Evolutionary conservation across 192 early-diverging fungal genomes (phyloP), one percentile per base, ranked within the genome.

Genomic region (Gigaspora rosea): DNA sequence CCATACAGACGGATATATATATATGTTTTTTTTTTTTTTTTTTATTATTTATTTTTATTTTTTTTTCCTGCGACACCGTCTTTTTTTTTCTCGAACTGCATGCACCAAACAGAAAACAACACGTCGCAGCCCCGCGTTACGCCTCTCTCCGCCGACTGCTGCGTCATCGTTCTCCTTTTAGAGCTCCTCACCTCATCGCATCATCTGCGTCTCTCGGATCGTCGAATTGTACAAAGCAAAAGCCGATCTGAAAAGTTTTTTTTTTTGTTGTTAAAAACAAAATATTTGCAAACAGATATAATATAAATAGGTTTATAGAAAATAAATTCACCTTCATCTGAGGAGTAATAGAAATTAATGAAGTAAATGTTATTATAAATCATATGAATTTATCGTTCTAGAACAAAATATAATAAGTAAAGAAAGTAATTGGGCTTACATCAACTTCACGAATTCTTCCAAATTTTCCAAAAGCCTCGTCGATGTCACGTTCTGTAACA

Each of bases 361-460:
- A 66, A 41, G 7, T 41, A 7, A 41, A 41, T 7, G 41, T 41
- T 7, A 41, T 41, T 6, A 6, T 41, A 41, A 41, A 6, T 41
- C 3, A 41, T 7, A 41, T 41, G 2, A 41, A 6, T 7, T 6
- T 41, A 41, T 41, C 1, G 7, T 41, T 41, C 41, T 41, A 41
- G 41, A 41, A 41, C 41, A 41, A 7, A 7, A 6, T 41, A 7
- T 41, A 41, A 41, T 41, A 41, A 6, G 41, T 41, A 41, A 3
- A 6, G 2, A 3, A 41, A 41, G 7, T 41, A 7, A 41, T 41
- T 41, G 7, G 41, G 41, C 47, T 51, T 70, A 70, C 68, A 48
- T 70, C 68, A 70, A 70, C 49, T 20, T 70, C 68, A n/a, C 68
- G 68, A 70, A 70, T 70, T 51, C 68, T 36, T 51, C 68, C 68